phyloP scores from a whole-genome alignment of 148 eudicot species.

The Diospyros kaki region DNA sequence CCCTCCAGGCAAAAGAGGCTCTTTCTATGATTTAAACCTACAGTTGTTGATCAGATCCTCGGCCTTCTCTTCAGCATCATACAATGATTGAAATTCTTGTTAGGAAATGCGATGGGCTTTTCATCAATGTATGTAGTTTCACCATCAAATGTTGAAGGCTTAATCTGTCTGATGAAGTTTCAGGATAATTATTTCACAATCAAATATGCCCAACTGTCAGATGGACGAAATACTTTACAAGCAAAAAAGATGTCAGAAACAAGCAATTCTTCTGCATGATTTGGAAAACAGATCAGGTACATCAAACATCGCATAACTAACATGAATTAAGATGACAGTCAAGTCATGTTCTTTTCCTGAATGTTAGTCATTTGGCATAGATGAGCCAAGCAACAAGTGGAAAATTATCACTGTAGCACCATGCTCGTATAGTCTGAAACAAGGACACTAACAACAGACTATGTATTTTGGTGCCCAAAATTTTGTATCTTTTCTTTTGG shows the following conservation, averaged over 20 bases:
- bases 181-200: too few species aligned
- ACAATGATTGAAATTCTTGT: too few species aligned
- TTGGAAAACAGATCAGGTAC: not conserved
- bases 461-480: constrained; percentile 16
- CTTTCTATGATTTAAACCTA: too few species aligned
- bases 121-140: too few species aligned
- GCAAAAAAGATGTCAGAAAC: not conserved
- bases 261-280: not conserved
- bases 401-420: constrained; percentile 7
- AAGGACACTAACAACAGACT: constrained; percentile 5
- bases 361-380: constrained; percentile 2
- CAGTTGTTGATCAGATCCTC: too few species aligned
- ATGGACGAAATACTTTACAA: too few species aligned
- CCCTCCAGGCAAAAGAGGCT: too few species aligned
- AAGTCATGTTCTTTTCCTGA: constrained; percentile 2
- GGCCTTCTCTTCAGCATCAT: too few species aligned
- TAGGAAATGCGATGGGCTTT: too few species aligned
- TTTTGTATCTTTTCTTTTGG: not conserved
- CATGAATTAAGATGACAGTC: not conserved
- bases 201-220: too few species aligned
- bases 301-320: not conserved
- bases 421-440: constrained; percentile 15
- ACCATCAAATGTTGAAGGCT: too few species aligned
- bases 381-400: constrained; percentile 7
- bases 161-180: too few species aligned